phyloP scores from a whole-genome alignment of 768 basidiomycete genomes.

The Rhodotorula babjevae region DNA sequence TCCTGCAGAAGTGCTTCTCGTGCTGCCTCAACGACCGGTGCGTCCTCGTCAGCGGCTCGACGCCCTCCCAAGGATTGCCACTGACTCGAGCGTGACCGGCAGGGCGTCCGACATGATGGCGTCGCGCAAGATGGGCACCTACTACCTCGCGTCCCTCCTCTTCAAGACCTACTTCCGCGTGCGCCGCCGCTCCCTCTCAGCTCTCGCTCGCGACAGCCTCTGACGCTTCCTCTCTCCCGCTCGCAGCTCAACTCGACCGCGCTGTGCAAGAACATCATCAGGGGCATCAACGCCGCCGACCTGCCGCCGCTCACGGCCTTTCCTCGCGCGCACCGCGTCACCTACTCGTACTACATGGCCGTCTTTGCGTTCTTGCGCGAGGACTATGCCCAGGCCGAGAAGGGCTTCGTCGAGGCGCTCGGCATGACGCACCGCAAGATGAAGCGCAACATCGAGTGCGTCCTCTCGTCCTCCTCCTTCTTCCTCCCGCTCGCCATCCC shows the following conservation, averaged over 20 bases:
- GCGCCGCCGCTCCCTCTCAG: slow-evolving; percentile 45
- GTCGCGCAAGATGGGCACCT: slow-evolving; percentile 83
- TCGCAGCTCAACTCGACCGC: slow-evolving; percentile 81
- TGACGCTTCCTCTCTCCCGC: neutral
- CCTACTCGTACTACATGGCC: slow-evolving; percentile 89
- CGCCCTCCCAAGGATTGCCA: neutral
- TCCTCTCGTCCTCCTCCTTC: slow-evolving; percentile 48
- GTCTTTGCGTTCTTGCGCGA: slow-evolving; percentile 92
- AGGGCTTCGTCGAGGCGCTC: slow-evolving; percentile 12
- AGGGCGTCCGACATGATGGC: slow-evolving; percentile 51
- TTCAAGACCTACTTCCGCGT: slow-evolving; percentile 93
- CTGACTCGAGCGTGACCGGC: neutral
- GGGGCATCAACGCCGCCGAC: slow-evolving; percentile 80
- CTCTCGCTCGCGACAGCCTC: neutral
- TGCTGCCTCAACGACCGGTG: slow-evolving; percentile 78
- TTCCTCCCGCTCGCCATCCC: neutral
- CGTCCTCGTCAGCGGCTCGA: slow-evolving; percentile 23
- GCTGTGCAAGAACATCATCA: slow-evolving; percentile 81
- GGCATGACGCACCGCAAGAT: slow-evolving; percentile 53
- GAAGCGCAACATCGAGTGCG: slow-evolving; percentile 77
- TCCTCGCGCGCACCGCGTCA: slow-evolving; percentile 65
- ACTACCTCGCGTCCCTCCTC: slow-evolving; percentile 83
- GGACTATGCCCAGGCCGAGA: slow-evolving; percentile 71
- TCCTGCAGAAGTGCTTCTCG: slow-evolving; percentile 40
- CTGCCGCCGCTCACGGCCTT: slow-evolving; percentile 71